These are phyloP conservation scores for Colletotrichum sp. DNA, from an alignment of 2,329 filamentous ascomycete genomes.

Conservation along the genomic window DNA sequence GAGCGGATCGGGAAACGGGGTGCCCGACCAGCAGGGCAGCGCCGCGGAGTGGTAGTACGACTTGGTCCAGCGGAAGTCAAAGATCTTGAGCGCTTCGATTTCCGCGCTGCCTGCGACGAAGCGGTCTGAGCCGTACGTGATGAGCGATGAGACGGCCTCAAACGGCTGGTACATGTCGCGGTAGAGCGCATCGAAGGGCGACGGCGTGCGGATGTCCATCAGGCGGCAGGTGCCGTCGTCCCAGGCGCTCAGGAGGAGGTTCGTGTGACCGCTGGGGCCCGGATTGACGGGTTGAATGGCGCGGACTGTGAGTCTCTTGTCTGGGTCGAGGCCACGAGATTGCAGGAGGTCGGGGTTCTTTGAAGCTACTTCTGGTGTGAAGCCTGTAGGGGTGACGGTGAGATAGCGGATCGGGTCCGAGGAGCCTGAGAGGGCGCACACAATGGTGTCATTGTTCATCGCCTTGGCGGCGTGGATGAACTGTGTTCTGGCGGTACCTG, in stretches of 20 bases:
- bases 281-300: constrained; percentile 50
- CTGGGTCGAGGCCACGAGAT: constrained; percentile 28
- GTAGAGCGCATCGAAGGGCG: constrained; percentile 51
- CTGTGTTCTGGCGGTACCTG: constrained; percentile 20
- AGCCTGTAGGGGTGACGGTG: constrained; percentile 49
- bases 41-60: constrained; percentile 54
- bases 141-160: constrained; percentile 49
- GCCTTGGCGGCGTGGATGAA: constrained; percentile 45
- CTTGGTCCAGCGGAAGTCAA: constrained; percentile 59
- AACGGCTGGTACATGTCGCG: constrained; percentile 57
- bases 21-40: constrained; percentile 45
- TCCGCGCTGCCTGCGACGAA: constrained; percentile 55
- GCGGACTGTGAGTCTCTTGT: constrained; percentile 44
- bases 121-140: constrained; percentile 54
- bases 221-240: constrained; percentile 52
- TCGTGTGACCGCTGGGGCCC: constrained; percentile 32
- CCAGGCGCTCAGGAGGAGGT: constrained; percentile 56
- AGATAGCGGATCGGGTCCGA: constrained; percentile 49
- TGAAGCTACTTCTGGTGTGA: constrained; percentile 39
- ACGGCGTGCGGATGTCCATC: constrained; percentile 53
- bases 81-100: constrained; percentile 50
- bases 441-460: constrained; percentile 48
- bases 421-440: constrained; percentile 47
- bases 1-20: constrained; percentile 40
- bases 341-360: constrained; percentile 32